These are phyloP conservation scores for Wickerhamomyces canadensis DNA, from an alignment of 805 yeast genomes.

Conservation along the genomic window DNA sequence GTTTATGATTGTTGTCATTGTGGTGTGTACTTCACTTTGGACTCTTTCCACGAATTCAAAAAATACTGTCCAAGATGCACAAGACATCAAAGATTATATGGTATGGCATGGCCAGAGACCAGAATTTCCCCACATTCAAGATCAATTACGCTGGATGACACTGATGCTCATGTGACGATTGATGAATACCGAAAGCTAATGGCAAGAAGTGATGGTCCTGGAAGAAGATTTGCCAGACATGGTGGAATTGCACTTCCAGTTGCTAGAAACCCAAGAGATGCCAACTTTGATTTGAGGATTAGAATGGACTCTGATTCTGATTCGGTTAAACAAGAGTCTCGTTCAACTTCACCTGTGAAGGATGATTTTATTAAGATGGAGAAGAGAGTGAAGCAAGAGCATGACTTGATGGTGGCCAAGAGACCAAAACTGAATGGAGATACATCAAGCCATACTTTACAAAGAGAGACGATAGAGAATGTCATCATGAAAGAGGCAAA, in stretches of 20 bases:
- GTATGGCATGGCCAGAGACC: constrained; percentile 24
- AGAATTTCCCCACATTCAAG: background rate
- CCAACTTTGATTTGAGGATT: background rate
- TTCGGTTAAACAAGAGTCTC: background rate
- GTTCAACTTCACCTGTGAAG: background rate
- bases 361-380: too few relatives aligned
- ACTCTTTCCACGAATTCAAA: background rate
- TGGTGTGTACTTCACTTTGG: constrained; percentile 22
- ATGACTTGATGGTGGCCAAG: background rate
- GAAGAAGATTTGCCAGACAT: background rate
- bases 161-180: constrained; percentile 5
- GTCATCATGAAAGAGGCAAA: too few relatives aligned
- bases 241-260: constrained; percentile 5
- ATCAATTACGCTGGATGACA: constrained; percentile 3
- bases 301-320: background rate
- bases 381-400: background rate
- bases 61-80: constrained; percentile 24
- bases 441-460: too few relatives aligned
- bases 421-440: too few relatives aligned
- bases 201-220: background rate
- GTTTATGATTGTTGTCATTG: constrained; percentile 26
- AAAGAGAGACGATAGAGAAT: too few relatives aligned
- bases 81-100: constrained; percentile 23
- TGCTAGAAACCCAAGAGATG: constrained; percentile 1
- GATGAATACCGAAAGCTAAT: constrained; percentile 1